phyloP scores from a whole-genome alignment of 2,329 filamentous ascomycete species.

The Botryotinia calthae region DNA sequence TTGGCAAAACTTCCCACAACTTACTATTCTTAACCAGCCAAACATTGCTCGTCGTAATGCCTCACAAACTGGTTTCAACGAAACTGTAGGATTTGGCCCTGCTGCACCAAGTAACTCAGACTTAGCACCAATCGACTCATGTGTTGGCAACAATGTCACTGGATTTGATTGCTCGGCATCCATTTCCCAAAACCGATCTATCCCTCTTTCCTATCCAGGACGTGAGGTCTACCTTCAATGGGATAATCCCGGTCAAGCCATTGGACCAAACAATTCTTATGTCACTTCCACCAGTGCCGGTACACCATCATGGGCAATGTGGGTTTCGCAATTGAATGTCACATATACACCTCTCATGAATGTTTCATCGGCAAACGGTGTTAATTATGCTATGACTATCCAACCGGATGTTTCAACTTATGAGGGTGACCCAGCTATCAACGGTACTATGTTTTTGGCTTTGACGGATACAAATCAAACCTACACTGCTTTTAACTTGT shows the following conservation, averaged over 20 bases:
- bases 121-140: slow-evolving; percentile 48
- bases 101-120: slow-evolving; percentile 37
- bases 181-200: slow-evolving; percentile 66
- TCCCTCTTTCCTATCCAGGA: slow-evolving; percentile 72
- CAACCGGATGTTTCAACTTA: slow-evolving; percentile 71
- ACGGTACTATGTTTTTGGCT: slow-evolving; percentile 77
- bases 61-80: slow-evolving; percentile 58
- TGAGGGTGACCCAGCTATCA: slow-evolving; percentile 56
- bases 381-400: slow-evolving; percentile 50
- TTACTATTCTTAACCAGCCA: slow-evolving; percentile 72
- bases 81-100: slow-evolving; percentile 58
- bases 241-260: slow-evolving; percentile 64
- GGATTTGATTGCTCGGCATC: slow-evolving; percentile 60
- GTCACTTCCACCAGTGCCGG: slow-evolving; percentile 61
- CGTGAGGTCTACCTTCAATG: slow-evolving; percentile 69
- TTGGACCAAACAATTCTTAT: slow-evolving; percentile 83
- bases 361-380: slow-evolving; percentile 42
- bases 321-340: slow-evolving; percentile 74
- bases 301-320: slow-evolving; percentile 65
- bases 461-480: slow-evolving; percentile 67
- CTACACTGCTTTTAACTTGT: slow-evolving; percentile 75
- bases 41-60: slow-evolving; percentile 68
- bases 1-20: slow-evolving; percentile 80
- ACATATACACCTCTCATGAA: slow-evolving; percentile 65
- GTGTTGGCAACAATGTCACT: slow-evolving; percentile 54